phyloP scores from a whole-genome alignment of 2,329 filamentous ascomycete genomes.

The Chaetomium sp. region DNA sequence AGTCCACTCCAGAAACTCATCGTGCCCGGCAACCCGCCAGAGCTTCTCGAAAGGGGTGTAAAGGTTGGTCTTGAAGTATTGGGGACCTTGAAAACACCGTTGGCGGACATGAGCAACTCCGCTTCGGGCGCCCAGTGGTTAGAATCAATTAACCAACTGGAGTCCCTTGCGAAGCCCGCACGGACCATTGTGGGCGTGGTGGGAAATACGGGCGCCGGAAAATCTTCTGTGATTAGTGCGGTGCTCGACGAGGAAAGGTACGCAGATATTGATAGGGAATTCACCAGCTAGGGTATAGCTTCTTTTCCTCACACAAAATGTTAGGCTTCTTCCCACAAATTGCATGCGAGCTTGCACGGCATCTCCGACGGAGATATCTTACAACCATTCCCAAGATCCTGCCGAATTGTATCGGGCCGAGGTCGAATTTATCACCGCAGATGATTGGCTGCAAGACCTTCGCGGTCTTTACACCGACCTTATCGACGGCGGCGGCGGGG shows the following conservation, averaged over 20 bases:
- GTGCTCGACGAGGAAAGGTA: constrained; percentile 51
- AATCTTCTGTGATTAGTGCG: constrained; percentile 56
- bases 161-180: constrained; percentile 22
- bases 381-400: constrained; percentile 39
- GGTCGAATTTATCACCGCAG: constrained; percentile 48
- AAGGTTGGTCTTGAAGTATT: constrained; percentile 9
- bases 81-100: constrained; percentile 10
- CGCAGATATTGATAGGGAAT: neutral
- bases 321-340: constrained; percentile 31
- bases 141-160: constrained; percentile 12
- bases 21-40: neutral
- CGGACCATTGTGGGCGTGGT: constrained; percentile 48
- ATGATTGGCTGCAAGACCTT: constrained; percentile 49
- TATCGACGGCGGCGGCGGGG: constrained; percentile 34
- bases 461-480: constrained; percentile 43
- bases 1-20: constrained; percentile 12
- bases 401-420: constrained; percentile 36
- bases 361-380: constrained; percentile 53
- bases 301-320: neutral
- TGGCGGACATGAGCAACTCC: constrained; percentile 1
- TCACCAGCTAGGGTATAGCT: constrained; percentile 19
- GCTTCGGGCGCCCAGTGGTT: constrained; percentile 15
- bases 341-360: constrained; percentile 58
- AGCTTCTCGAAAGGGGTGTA: constrained; percentile 15
- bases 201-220: constrained; percentile 55